Conservation (phyloP, 768 basidiomycete genomes). For the Amanita polypyramis region DNA sequence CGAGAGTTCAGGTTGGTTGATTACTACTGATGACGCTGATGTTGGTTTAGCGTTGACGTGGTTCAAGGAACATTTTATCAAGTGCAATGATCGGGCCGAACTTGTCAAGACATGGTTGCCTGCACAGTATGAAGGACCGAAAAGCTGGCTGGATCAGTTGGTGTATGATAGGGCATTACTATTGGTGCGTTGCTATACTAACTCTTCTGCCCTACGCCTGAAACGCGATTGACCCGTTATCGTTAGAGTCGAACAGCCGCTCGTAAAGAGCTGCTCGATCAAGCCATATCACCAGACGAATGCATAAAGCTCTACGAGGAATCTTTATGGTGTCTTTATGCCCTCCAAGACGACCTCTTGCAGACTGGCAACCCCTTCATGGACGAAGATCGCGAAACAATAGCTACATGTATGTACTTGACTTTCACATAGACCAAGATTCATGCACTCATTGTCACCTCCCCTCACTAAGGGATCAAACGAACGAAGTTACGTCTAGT, state of each 20-base stretch:
- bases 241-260: constrained; percentile 85
- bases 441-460: constrained; percentile 6
- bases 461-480: constrained; percentile 55
- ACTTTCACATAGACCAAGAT: neutral
- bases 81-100: constrained; percentile 87
- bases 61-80: constrained; percentile 91
- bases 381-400: constrained; percentile 75
- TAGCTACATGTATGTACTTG: constrained; percentile 53
- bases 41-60: constrained; percentile 55
- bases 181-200: constrained; percentile 42
- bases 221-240: neutral
- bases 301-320: constrained; percentile 95
- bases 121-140: constrained; percentile 70
- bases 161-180: constrained; percentile 88
- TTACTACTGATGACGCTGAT: neutral
- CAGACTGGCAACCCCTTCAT: constrained; percentile 76
- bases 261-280: constrained; percentile 78
- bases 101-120: constrained; percentile 84
- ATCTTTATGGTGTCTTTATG: constrained; percentile 88
- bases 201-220: too few species aligned
- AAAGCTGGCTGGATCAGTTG: constrained; percentile 80
- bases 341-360: constrained; percentile 80
- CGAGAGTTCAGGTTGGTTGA: neutral
- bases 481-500: constrained; percentile 77
- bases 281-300: constrained; percentile 63